A percentile compares a stretch with the other conserved stretches of the same genome.
Conservation (phyloP, 1,284 basidiomycete genomes). For the Heterobasidion occidentale region DNA sequence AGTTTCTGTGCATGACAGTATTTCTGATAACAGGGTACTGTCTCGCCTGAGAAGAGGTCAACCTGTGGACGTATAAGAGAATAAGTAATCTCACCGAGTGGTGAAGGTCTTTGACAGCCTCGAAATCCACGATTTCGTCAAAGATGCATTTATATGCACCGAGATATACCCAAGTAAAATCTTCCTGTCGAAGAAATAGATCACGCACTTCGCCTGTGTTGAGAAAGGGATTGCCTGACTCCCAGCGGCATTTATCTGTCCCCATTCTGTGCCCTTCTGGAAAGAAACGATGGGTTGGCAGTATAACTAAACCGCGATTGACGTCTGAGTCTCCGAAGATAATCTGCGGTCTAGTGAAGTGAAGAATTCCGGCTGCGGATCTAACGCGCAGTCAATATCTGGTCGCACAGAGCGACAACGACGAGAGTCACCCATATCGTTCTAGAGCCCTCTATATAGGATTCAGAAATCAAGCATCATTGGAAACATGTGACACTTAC, state of each 20-base stretch:
- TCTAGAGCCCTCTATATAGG: no score
- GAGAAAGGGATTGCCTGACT: neutral
- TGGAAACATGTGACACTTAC: no score
- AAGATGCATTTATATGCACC: neutral
- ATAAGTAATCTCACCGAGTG: neutral
- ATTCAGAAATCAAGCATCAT: no score
- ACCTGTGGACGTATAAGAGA: no score
- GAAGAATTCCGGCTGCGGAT: no score
- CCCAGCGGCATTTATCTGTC: neutral
- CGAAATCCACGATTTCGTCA: neutral
- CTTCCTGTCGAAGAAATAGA: neutral
- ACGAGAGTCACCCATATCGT: no score
- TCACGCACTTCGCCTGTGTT: neutral
- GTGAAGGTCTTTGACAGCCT: neutral
- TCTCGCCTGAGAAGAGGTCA: no score
- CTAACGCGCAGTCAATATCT: no score
- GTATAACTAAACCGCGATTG: neutral
- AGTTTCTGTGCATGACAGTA: neutral
- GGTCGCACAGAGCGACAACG: no score
- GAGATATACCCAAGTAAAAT: neutral
- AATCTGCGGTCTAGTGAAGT: no score
- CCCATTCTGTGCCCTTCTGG: neutral
- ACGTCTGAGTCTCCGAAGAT: neutral
- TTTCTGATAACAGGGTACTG: no score
- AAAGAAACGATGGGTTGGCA: neutral